Evolutionary conservation across 306 rosid genomes (phyloP).

Genomic region (Neltuma alba): DNA sequence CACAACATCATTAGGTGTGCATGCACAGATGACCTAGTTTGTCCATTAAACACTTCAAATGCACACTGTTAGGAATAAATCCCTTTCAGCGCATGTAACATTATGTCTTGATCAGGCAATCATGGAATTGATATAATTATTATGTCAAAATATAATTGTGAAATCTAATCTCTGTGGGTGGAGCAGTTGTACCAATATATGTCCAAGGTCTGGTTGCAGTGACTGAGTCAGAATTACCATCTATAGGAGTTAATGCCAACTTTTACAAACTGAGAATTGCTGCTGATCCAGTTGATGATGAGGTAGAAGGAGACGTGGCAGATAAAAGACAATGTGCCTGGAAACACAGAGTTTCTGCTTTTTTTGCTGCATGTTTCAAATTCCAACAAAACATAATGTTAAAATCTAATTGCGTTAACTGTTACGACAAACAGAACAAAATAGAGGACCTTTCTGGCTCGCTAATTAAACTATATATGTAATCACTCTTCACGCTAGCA

Average conservation of each 20-base stretch:
- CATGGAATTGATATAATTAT: background rate
- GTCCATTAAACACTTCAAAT: background rate
- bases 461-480: background rate
- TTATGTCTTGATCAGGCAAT: background rate
- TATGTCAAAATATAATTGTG: background rate
- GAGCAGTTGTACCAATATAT: slow-evolving; percentile 44
- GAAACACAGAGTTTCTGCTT: slow-evolving; percentile 50
- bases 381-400: background rate
- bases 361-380: slow-evolving; percentile 56
- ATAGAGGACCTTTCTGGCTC: background rate
- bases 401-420: slow-evolving; percentile 23
- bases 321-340: slow-evolving; percentile 64
- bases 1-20: background rate
- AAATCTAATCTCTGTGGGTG: slow-evolving; percentile 54
- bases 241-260: slow-evolving; percentile 53
- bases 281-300: slow-evolving; percentile 47
- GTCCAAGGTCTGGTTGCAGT: slow-evolving; percentile 54
- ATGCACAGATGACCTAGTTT: background rate
- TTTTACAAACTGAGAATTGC: slow-evolving; percentile 59
- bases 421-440: background rate
- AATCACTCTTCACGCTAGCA: background rate
- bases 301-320: slow-evolving; percentile 54
- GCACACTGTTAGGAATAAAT: background rate
- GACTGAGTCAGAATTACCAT: slow-evolving; percentile 44
- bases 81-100: background rate